Evolutionary conservation across 2,329 filamentous ascomycete species (phyloP).

Genomic region (Alternaria arborescens): DNA sequence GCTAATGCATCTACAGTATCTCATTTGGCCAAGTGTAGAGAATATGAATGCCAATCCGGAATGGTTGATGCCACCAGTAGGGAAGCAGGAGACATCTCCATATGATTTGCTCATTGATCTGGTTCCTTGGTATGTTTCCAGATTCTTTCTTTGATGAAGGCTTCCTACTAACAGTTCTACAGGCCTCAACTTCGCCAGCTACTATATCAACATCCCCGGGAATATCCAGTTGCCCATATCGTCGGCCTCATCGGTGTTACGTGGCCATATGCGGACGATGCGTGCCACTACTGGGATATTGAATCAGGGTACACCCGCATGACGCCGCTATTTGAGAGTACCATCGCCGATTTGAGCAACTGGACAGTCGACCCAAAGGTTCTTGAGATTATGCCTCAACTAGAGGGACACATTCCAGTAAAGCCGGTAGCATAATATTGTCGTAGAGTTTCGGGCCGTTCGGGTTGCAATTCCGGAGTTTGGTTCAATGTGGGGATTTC

Average conservation of each 20-base stretch:
- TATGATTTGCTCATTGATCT: constrained; percentile 48
- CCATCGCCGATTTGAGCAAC: constrained; percentile 42
- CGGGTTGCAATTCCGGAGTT: constrained; percentile 10
- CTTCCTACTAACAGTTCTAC: constrained; percentile 21
- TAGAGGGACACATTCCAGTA: constrained; percentile 42
- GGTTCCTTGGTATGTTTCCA: constrained; percentile 43
- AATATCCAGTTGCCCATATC: constrained; percentile 39
- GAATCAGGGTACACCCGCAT: constrained; percentile 45
- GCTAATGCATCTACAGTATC: constrained; percentile 38
- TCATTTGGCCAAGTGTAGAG: constrained; percentile 50
- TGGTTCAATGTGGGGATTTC: constrained; percentile 4
- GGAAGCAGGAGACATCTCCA: constrained; percentile 40
- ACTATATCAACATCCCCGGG: constrained; percentile 44
- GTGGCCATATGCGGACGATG: constrained; percentile 49
- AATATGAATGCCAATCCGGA: constrained; percentile 48
- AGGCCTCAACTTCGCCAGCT: constrained; percentile 48
- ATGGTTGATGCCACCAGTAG: constrained; percentile 44
- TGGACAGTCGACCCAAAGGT: constrained; percentile 48
- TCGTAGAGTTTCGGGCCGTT: neutral
- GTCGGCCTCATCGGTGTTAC: constrained; percentile 41
- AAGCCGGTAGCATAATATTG: constrained; percentile 23
- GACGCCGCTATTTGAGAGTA: constrained; percentile 46
- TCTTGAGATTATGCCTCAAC: constrained; percentile 44
- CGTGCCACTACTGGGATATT: constrained; percentile 50
- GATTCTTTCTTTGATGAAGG: neutral